Percentiles rank a stretch among this genome's conserved stretches.
Conservation (phyloP, 495 filamentous ascomycete genomes). For the Daldinia grandis region DNA sequence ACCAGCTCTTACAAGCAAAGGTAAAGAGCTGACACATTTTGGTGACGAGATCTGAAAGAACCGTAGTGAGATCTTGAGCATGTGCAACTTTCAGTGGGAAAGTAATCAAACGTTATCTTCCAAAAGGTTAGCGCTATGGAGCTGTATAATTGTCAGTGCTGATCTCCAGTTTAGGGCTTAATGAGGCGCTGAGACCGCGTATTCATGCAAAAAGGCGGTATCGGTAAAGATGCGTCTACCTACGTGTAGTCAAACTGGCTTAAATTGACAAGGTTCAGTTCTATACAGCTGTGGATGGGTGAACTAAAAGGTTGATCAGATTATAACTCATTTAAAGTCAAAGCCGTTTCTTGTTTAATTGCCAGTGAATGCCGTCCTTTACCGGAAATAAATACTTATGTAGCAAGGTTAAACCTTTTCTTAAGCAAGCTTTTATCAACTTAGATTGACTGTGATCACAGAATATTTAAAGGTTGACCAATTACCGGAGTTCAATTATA, state of each 20-base stretch:
- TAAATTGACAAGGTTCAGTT: background rate
- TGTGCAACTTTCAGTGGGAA: background rate
- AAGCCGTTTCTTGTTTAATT: background rate
- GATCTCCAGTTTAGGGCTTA: background rate
- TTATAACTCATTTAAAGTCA: background rate
- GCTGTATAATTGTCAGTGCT: background rate
- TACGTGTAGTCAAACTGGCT: too few species aligned
- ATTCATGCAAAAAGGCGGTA: background rate
- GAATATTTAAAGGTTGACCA: background rate
- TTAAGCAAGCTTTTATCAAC: background rate
- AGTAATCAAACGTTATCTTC: background rate
- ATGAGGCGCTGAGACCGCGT: background rate
- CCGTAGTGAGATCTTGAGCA: background rate
- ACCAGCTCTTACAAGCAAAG: background rate
- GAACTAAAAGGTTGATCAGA: background rate
- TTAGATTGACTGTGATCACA: background rate
- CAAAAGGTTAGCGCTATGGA: background rate
- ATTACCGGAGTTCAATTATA: background rate
- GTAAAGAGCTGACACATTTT: background rate
- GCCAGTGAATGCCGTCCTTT: background rate
- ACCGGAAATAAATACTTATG: background rate
- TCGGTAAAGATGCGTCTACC: too few species aligned
- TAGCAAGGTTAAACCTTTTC: background rate
- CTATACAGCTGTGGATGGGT: background rate
- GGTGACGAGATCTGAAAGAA: background rate